These are phyloP conservation scores for Aspergillus avenaceus DNA, from an alignment of 495 filamentous ascomycete genomes.

Conservation along the genomic window DNA sequence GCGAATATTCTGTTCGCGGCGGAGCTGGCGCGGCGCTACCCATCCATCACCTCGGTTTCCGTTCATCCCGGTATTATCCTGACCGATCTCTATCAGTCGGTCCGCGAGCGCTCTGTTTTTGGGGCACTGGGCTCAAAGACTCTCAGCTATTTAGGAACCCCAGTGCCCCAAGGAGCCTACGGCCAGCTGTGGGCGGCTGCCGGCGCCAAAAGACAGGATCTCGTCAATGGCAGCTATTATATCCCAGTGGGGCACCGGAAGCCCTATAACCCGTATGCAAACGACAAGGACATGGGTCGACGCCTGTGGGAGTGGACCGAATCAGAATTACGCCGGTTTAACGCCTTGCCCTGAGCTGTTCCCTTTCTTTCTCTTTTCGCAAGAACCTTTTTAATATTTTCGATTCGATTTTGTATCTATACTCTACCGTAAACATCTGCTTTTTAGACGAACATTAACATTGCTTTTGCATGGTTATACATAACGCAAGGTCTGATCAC, in stretches of 20 bases:
- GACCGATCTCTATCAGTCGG: slow-evolving; percentile 25
- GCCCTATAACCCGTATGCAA: slow-evolving; percentile 4
- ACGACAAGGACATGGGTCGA: slow-evolving; percentile 24
- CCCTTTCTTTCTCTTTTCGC: no score
- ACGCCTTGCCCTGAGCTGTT: neutral
- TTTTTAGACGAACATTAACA: no score
- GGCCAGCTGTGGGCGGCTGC: slow-evolving; percentile 41
- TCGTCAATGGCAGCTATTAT: slow-evolving; percentile 34
- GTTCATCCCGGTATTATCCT: slow-evolving; percentile 45
- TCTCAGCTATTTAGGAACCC: slow-evolving; percentile 14
- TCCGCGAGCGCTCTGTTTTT: slow-evolving; percentile 8
- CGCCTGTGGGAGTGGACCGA: slow-evolving; percentile 45
- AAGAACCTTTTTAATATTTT: no score
- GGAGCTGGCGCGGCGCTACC: slow-evolving; percentile 42
- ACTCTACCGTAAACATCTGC: no score
- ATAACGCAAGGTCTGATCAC: no score
- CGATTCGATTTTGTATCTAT: no score
- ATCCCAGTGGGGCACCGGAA: slow-evolving; percentile 30
- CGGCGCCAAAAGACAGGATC: slow-evolving; percentile 17
- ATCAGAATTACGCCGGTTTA: neutral
- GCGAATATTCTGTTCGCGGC: slow-evolving; percentile 56
- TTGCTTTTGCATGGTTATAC: no score
- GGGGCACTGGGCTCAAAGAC: slow-evolving; percentile 8
- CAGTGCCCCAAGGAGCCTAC: slow-evolving; percentile 26
- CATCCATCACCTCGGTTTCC: slow-evolving; percentile 37